Evolutionary conservation across 1,284 basidiomycete genomes (phyloP), one percentile per base, ranked within the genome.

Genomic region (Violaceomyces palustris): DNA sequence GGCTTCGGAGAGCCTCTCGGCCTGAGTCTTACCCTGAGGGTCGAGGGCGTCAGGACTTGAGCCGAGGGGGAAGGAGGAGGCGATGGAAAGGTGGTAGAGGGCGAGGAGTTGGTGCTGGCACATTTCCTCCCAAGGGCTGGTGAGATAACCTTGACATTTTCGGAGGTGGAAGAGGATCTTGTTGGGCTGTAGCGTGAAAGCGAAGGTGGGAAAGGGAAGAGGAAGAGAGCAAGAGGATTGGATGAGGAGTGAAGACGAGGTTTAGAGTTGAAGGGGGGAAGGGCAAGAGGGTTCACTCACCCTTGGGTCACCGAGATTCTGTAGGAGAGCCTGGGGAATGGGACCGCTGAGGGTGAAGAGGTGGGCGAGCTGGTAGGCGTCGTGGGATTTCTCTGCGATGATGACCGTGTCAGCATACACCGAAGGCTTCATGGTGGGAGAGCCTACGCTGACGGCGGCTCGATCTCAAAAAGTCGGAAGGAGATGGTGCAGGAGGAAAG

Each of bases 71-170:
- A 61, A 32, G 6, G 57, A 42, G 11, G 49, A 51, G 17, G 43
- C 44, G 26, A 64, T 32, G 1, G 54, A 61, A 9, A 65, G 59
- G 2, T 35, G 31, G 36, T 61, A 50, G 2, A 64, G 38, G 5
- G 52, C 32, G 3, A 35, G n/a, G 2, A 67, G 39, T 28, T 66
- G 64, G 15, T 48, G 41, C 25, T 37, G 24, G 12, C 50, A 50
- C 40, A 70, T 45, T n/a, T 69, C 67, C n/a, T 54, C 50, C 68
- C 69, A 72, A 1, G 62, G 61, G 11, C 46, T 12, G 0, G 39
- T 39, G 4, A 70, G 53, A 43, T 45, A 66, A 28, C 58, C 61
- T 3, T 41, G 21, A 22, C 65, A 67, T 32, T 46, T 50, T 11
- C 57, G 49, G 1, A 68, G 49, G 6, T 49, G 28, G 2, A 40